Evolutionary conservation across 805 yeast genomes (phyloP), one percentile per base, ranked within the genome.

Genomic region (Ogataea salicorniae): DNA sequence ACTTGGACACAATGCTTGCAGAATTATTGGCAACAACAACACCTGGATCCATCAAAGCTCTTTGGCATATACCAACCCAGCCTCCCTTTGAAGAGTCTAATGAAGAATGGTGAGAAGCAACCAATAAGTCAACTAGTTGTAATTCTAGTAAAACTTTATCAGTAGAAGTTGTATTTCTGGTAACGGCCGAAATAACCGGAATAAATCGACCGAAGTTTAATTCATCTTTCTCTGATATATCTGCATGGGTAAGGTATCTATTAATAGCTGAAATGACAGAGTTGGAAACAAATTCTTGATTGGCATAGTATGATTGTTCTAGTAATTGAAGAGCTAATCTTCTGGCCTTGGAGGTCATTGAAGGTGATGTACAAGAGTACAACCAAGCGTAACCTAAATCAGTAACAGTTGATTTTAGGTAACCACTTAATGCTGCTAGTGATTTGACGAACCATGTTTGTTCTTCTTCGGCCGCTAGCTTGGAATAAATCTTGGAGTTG

Each of bases 21-120:
- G 70, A 49, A 38, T 64, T 36, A 4, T 48, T 46, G 0, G 54
- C 34, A 2, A 84, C 77, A 33, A 88, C 61, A 1, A 56, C 53
- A 15, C 85, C 85, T 2, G 96, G 87, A 60, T 91, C 95, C 31
- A 75, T 57, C 2, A 66, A 59, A 7, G 85, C 75, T 41, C 77
- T 70, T 56, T 83, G 77, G 35, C 81, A 81, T 38, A 89, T 65
- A 0, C 86, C 86, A 34, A 89, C 84, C 98, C 98, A 92, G 1
- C 84, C 83, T 50, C 76, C 67, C 2, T 54, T 61, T 71, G 67
- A 52, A 63, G 48, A 40, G 4, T 64, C 53, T n/a, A 78, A 60
- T 2, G 55, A 45, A 2, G 56, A 43, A 49, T 71, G 73, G 56
- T 83, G 85, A 16, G 75, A 55, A 6, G 75, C 52, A 22, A 79